Base-by-base conservation (phyloP, 192 early-diverging fungal genomes). In the Rhizophagus sp. region DNA sequence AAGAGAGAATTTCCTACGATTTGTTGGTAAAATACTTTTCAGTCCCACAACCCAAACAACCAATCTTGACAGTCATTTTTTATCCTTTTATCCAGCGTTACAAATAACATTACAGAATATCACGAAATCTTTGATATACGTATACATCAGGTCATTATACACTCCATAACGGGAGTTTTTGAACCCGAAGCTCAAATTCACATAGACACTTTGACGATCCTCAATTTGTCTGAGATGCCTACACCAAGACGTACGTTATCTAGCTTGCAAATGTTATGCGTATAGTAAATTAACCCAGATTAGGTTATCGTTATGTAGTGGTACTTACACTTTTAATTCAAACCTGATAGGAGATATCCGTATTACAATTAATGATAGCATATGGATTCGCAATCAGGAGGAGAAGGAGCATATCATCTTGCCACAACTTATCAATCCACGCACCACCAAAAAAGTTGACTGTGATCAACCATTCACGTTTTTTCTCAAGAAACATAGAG, bases 111-210 rank as follows among this genome's bases (percentile, higher is more conserved):
- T 36, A 36, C 34, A 4, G 34, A 30, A 63, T 76, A 76, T 57
- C 6, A 63, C 61, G 61, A 76, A 41, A 63, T 76, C 63, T 76
- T 62, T 76, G 61, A 76, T 76, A 63, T 36, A 36, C 34, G 34
- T 4, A 4, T 36, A 4, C 34, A 76, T 24, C 19, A 76, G 33
- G 25, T 63, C 57, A 11, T 62, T 36, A 36, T 30, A 39, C 74
- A 63, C 5, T 62, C 74, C 10, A 24, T 22, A 12, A 76, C 74
- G 19, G 74, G 74, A 4, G 74, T 62, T 76, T 76, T 62, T 76
- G 74, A 76, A 63, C 74, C 74, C 57, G 74, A 63, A 34, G 74
- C 74, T 63, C 74, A 76, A 76, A 76, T 76, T 76, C 17, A 62
- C 57, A 39, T 76, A 76, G 74, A 76, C 62, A 62, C 25, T 13